These are phyloP conservation scores for Astragalus membranaceus DNA, from an alignment of 306 rosid species.

Conservation along the genomic window DNA sequence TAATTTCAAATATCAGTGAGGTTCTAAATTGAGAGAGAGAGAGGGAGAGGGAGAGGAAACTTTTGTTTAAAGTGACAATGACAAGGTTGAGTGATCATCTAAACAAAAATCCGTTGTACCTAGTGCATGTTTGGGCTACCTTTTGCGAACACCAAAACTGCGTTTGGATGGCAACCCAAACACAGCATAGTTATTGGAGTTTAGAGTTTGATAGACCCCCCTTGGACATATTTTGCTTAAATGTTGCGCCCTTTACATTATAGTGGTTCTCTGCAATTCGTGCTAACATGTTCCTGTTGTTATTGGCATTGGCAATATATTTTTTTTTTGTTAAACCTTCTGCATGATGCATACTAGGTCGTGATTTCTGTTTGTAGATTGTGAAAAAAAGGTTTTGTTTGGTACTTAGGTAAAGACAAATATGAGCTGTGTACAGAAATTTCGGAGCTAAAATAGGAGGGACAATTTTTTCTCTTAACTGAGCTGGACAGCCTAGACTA, in stretches of 20 bases:
- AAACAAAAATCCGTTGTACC: neutral
- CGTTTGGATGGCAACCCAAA: too few relatives aligned
- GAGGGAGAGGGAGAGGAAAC: neutral
- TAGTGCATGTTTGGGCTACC: neutral
- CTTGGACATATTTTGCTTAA: neutral
- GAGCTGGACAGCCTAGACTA: neutral
- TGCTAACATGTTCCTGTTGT: constrained; percentile 55
- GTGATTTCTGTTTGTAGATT: neutral
- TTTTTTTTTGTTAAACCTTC: neutral
- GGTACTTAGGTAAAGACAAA: neutral
- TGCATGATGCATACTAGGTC: neutral
- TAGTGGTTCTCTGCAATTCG: neutral
- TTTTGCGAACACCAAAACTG: too few relatives aligned
- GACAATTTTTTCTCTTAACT: neutral
- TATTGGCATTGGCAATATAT: constrained; percentile 37
- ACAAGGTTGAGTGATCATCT: neutral
- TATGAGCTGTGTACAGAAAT: neutral
- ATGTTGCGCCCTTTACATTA: neutral
- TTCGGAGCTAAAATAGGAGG: neutral
- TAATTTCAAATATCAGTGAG: neutral
- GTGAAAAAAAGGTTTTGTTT: neutral
- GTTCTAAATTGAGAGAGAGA: neutral
- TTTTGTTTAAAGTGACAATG: neutral
- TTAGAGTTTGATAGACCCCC: neutral
- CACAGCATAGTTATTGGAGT: too few relatives aligned